Conservation (phyloP, 768 basidiomycete species). For the Tylopilus balloui region DNA sequence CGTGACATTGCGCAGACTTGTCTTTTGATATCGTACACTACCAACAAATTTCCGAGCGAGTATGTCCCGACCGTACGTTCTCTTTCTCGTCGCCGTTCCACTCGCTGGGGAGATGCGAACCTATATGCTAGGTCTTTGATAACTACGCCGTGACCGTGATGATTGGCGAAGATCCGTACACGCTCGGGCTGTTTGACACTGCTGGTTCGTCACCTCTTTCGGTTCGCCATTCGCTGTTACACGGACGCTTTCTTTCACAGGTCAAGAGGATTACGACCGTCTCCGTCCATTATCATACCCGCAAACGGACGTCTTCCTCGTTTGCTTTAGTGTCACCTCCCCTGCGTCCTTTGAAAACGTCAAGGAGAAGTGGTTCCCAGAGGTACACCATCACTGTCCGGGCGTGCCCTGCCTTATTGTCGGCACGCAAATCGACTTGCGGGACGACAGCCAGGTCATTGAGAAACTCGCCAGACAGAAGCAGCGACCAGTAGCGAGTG, state of each 20-base stretch:
- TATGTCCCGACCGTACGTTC: constrained; percentile 92
- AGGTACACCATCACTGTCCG: constrained; percentile 99
- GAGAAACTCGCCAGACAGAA: constrained; percentile 97
- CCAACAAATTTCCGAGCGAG: constrained; percentile 98
- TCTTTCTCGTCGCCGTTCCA: background rate
- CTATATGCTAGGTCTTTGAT: constrained; percentile 71
- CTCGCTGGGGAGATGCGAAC: constrained; percentile 15
- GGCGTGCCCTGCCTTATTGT: constrained; percentile 99
- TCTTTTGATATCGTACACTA: constrained; percentile 94
- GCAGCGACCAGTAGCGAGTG: constrained; percentile 84
- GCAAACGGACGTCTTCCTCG: constrained; percentile 98
- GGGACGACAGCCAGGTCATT: constrained; percentile 87
- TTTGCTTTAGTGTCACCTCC: constrained; percentile 98
- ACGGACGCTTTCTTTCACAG: constrained; percentile 37
- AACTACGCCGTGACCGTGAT: constrained; percentile 99
- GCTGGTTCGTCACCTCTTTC: constrained; percentile 64
- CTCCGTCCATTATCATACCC: constrained; percentile 99
- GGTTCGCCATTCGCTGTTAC: background rate
- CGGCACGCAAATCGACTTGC: constrained; percentile 95
- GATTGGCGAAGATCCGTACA: constrained; percentile 99
- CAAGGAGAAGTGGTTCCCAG: constrained; percentile 99
- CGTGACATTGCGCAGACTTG: constrained; percentile 60
- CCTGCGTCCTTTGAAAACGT: constrained; percentile 99
- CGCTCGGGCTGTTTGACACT: constrained; percentile 96
- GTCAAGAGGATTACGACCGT: constrained; percentile 99